phyloP scores from a whole-genome alignment of 2,329 filamentous ascomycete species.

The Pestalotiopsis sp. region DNA sequence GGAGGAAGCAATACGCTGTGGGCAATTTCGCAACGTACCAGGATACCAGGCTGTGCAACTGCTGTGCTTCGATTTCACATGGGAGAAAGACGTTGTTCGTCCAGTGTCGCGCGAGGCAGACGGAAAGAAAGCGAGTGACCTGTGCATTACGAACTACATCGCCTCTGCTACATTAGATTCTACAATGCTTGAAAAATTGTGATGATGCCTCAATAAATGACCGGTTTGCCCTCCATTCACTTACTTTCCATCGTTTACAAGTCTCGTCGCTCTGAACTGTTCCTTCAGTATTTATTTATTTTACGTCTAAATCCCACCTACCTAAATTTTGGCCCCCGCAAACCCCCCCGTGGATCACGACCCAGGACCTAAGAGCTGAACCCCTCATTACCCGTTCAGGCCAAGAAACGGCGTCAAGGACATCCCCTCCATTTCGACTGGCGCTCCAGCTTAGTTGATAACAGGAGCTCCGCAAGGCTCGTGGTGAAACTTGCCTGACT shows the following conservation, averaged over 20 bases:
- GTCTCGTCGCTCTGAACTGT: neutral
- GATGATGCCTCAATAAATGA: too few species aligned
- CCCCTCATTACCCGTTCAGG: constrained; percentile 12
- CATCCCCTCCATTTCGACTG: neutral
- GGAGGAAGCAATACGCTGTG: neutral
- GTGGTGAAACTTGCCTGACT: constrained; percentile 7
- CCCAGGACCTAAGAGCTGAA: neutral
- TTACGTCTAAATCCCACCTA: neutral
- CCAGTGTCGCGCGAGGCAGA: neutral
- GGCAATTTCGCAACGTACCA: neutral
- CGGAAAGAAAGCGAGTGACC: neutral
- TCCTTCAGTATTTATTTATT: neutral
- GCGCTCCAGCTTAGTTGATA: neutral
- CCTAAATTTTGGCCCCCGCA: constrained; percentile 10
- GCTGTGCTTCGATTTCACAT: neutral
- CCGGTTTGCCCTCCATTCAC: neutral
- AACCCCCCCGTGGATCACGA: neutral
- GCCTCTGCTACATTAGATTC: neutral
- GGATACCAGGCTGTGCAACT: constrained; percentile 6
- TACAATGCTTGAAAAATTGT: neutral
- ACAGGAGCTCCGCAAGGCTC: constrained; percentile 2
- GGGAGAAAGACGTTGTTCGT: neutral
- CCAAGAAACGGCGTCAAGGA: constrained; percentile 9
- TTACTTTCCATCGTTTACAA: neutral
- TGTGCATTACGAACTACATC: neutral